Conservation (phyloP, 2,329 filamentous ascomycete species). For the Penicillium hordei region DNA sequence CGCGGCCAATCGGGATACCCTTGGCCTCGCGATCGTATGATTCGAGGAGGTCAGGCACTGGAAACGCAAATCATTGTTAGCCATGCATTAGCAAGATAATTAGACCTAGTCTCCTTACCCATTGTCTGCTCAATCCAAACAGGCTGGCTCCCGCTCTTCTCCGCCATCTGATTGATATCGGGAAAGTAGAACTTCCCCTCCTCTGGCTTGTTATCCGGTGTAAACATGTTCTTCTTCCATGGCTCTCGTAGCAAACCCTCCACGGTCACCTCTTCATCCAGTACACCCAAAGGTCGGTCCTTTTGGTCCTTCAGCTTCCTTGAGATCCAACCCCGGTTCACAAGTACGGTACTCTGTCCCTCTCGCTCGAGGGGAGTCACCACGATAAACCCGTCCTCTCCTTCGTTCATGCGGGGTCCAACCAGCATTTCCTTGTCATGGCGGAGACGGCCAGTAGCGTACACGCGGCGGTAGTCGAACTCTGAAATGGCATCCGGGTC, state of each 20-base stretch:
- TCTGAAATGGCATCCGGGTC: constrained; percentile 79
- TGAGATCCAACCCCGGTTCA: constrained; percentile 89
- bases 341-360: constrained; percentile 67
- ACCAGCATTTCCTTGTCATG: constrained; percentile 97
- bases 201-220: constrained; percentile 82
- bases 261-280: constrained; percentile 69
- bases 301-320: constrained; percentile 69
- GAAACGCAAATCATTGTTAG: constrained; percentile 15
- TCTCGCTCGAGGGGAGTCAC: constrained; percentile 80
- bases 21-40: constrained; percentile 72
- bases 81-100: constrained; percentile 4
- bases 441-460: constrained; percentile 68
- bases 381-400: constrained; percentile 86
- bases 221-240: constrained; percentile 98
- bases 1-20: constrained; percentile 84
- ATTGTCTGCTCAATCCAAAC: constrained; percentile 97
- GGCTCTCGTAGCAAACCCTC: constrained; percentile 84
- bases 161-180: constrained; percentile 88
- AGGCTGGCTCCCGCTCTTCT: constrained; percentile 74
- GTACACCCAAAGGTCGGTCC: constrained; percentile 63
- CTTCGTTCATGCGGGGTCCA: constrained; percentile 84
- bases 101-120: constrained; percentile 55
- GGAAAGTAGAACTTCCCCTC: constrained; percentile 91
- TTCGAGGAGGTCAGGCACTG: constrained; percentile 76
- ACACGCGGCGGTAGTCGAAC: constrained; percentile 88